Conservation (phyloP, 192 early-diverging fungal species). For the Linnemannia hyalina region DNA sequence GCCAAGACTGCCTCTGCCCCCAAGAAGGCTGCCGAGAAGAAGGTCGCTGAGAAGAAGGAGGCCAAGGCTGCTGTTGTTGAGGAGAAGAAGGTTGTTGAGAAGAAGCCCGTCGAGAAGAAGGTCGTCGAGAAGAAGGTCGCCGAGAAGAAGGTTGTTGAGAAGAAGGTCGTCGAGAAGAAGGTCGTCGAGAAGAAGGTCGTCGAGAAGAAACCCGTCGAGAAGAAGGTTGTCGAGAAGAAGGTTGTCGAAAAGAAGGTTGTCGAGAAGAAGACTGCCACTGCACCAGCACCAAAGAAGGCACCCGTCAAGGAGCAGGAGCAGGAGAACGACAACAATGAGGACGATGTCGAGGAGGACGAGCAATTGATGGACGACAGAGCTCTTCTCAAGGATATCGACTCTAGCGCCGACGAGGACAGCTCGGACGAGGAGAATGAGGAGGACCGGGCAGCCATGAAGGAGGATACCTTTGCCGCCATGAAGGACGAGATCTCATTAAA, state of each 20-base stretch:
- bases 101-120: conserved; percentile 24
- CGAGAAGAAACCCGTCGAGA: conserved; percentile 9
- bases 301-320: conserved; percentile 45
- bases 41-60: conserved; percentile 18
- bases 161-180: conserved; percentile 25
- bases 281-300: conserved; percentile 28
- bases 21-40: conserved; percentile 50
- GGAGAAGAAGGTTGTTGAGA: conserved; percentile 56
- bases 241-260: conserved; percentile 22
- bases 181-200: conserved; percentile 35
- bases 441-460: conserved; percentile 51
- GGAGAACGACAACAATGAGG: conserved; percentile 57
- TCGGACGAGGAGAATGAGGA: conserved; percentile 48
- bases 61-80: conserved; percentile 10
- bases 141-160: conserved; percentile 37
- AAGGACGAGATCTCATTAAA: conserved; percentile 56
- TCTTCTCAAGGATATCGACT: conserved; percentile 58
- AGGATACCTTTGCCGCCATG: conserved; percentile 56
- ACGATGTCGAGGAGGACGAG: conserved; percentile 50
- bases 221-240: conserved; percentile 16
- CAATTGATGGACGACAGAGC: conserved; percentile 60
- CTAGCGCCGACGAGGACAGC: conserved; percentile 51
- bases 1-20: conserved; percentile 42
- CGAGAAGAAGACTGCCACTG: conserved; percentile 31
- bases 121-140: conserved; percentile 22